Base-by-base conservation (phyloP, 371 early-diverging fungal species). In the Mucor piriformis region DNA sequence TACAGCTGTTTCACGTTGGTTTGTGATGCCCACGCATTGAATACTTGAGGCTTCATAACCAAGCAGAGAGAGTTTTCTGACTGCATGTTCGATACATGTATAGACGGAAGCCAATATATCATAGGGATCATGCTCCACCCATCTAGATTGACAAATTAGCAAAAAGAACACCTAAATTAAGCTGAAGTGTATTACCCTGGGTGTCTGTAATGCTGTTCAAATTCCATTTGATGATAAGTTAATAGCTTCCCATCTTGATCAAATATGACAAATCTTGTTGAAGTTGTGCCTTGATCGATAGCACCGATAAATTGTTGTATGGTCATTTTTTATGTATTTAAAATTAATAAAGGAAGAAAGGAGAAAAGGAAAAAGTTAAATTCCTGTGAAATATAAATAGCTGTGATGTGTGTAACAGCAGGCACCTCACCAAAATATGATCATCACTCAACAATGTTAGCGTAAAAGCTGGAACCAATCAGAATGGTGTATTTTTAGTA, bases 241-340 rank as follows among this genome's bases (percentile, higher is more conserved):
- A 94, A 84, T 3, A 93, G 76, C 44, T 76, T 64, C 46, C 94
- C 95, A 20, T 74, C 69, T 43, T 75, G 59, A 70, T 95, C 88
- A 73, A 97, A 96, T 58, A 97, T 84, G 44, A 97, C 87, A 76
- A 95, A 94, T 15, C 97, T 83, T 29, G 95, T 85, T 21, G 93
- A 92, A 13, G 91, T 87, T 13, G 97, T 97, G 67, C 97, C 97
- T 75, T 97, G 94, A 77, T 97, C 97, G 58, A 97, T 90, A 62
- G 96, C 83, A 46, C 92, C 95, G 43, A 97, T 70, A 69, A 86
- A 88, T 29, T 74, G 77, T 65, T 67, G 64, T 67, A n/a, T 33
- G 23, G 52, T 51, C 59, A 58, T 54, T 37, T 46, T 35, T 29
- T 53, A 47, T 18, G n/a, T 13, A 33, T 54, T 18, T 46, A 38